Base-by-base conservation (phyloP, 1,284 basidiomycete species). In the Amylostereum chailletii region DNA sequence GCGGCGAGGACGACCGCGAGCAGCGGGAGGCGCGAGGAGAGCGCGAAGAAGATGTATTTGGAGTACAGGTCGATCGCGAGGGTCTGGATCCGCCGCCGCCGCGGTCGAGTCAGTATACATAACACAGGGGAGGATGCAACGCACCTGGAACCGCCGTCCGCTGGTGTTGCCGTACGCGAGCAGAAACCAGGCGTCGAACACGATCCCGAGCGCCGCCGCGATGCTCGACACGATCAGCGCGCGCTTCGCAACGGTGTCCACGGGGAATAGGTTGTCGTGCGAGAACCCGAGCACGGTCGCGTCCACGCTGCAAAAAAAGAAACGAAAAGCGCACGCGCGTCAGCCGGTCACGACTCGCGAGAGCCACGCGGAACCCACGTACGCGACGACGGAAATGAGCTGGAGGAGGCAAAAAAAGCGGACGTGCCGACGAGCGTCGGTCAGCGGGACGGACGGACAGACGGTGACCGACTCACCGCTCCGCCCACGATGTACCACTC, bases 31-130 rank as follows among this genome's bases (percentile, higher is more conserved):
- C 83, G 74, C 10, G 83, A 71, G 2, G 78, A 76, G 19, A 86
- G 68, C 37, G 77, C 68, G 62, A 86, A 86, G 65, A 83, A 86
- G 51, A 82, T 67, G 60, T 80, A 83, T 7, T 72, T 71, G 37
- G 65, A 67, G 56, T 78, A 80, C 11, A 86, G 56, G 59, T 85
- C 83, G 7, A 60, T 62, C 0, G 83, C 77, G 43, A 76, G 69
- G 31, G 49, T 60, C 79, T 83, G 59, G 9, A 45, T 5, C 29
- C 19, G 19, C 6, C 9, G 34, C 10, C 27, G 4, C n/a, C 8
- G 10, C 37, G 34, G 36, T 32, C 32, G 7, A 44, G 41, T n/a
- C 26, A 30, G 48, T 34, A 41, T 3, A 26, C 36, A 34, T 0
- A 3, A 5, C 5, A 10, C 11, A 34, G 9, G 39, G 10, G 46